Conservation (phyloP, 139 green algal genomes). For the Volvox reticuliferus region DNA sequence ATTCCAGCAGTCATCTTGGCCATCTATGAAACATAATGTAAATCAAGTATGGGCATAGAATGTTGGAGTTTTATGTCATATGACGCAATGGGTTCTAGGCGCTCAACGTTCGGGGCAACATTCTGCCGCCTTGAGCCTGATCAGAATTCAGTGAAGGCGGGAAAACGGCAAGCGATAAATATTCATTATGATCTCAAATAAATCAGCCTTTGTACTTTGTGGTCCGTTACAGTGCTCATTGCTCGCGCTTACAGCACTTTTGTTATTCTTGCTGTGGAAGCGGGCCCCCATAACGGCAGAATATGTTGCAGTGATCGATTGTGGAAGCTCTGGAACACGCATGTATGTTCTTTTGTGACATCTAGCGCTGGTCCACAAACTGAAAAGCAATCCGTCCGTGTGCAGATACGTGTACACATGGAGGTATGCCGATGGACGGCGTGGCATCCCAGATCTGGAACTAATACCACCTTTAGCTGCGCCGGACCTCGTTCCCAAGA, state of each 20-base stretch:
- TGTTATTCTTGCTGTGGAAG: neutral
- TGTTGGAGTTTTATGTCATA: no score
- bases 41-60: no score
- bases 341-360: slow-evolving; percentile 60
- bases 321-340: slow-evolving; percentile 78
- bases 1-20: no score
- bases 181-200: neutral
- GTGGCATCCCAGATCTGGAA: slow-evolving; percentile 24
- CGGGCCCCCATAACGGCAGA: neutral
- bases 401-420: slow-evolving; percentile 58
- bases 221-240: slow-evolving; percentile 15
- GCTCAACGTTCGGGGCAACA: no score
- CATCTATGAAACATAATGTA: no score
- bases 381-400: neutral
- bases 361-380: neutral
- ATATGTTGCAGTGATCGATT: slow-evolving; percentile 73
- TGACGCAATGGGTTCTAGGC: no score
- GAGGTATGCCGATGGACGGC: neutral
- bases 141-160: no score
- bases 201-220: neutral
- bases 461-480: slow-evolving; percentile 28
- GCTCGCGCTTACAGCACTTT: neutral
- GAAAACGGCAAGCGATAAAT: neutral
- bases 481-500: slow-evolving; percentile 23
- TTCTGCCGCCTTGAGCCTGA: no score